Base-by-base conservation (phyloP, 305 asterid species). In the Fraxinus baroniana region DNA sequence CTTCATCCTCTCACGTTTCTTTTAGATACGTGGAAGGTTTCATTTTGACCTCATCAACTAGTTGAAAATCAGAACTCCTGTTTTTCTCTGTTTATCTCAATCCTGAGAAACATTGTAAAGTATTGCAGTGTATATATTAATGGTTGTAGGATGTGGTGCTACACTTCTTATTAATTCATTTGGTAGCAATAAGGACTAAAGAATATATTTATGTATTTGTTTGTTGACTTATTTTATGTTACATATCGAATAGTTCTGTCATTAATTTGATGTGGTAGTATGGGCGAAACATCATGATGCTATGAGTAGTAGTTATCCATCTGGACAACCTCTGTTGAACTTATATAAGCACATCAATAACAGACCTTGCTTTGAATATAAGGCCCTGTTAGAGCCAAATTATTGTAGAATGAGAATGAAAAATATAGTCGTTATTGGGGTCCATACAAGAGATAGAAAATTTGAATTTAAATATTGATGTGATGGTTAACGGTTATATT, bases 1-100 rank as follows among this genome's bases (percentile, higher is more conserved):
- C 83, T 84, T 44, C 78, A 77, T 85, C 68, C 76, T 79, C 78
- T 68, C 62, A 24, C 0, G 52, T 84, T 78, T 74, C 73, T 82
- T 41, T 82, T 10, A 37, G 44, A 60, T 52, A 44, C 60, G 9
- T 64, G 28, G 20, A 66, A 77, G 20, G 62, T 78, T 66, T 74
- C 70, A 20, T 52, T 70, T 26, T 30, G 9, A 12, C 18, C 39
- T 70, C 75, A 70, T 70, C 18, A 28, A 30, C 22, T 62, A 70
- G 13, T 13, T 70, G 75, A 30, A 30, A 66, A 26, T 66, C 35
- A 66, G 74, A 66, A 66, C 15, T 66, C 15, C 17, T 26, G n/a
- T 26, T 26, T 68, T 68, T 26, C 60, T 3, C 60, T 49, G 60
- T 13, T 49, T 13, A 28, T 5, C 13, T 28, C 1, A 1, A 5